Evolutionary conservation across 148 eudicot genomes (phyloP).

Genomic region (Pharnaceum exiguum): DNA sequence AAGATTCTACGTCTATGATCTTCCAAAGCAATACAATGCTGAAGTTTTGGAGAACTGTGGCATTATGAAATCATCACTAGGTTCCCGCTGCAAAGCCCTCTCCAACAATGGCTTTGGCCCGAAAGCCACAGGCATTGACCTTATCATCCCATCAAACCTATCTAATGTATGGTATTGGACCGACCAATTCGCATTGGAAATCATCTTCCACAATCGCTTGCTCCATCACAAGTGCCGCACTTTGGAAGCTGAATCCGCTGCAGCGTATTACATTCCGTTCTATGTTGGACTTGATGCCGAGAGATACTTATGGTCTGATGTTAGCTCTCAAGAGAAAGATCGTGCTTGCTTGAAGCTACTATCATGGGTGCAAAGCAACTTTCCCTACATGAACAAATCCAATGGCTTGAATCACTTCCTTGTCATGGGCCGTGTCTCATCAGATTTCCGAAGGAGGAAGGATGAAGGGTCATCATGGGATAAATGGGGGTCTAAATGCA

Average conservation of each 20-base stretch:
- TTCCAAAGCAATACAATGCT: constrained; percentile 48
- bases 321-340: constrained; percentile 23
- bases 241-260: constrained; percentile 43
- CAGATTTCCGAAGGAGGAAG: constrained; percentile 67
- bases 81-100: constrained; percentile 46
- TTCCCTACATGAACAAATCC: constrained; percentile 23
- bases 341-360: constrained; percentile 35
- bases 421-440: constrained; percentile 60
- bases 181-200: constrained; percentile 63
- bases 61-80: constrained; percentile 48
- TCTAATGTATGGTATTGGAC: constrained; percentile 58
- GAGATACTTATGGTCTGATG: constrained; percentile 40
- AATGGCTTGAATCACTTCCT: constrained; percentile 66
- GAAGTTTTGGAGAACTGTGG: constrained; percentile 49
- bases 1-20: constrained; percentile 56
- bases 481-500: constrained; percentile 63
- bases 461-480: too few species aligned
- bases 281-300: constrained; percentile 73
- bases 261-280: constrained; percentile 76
- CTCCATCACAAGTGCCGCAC: constrained; percentile 52
- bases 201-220: constrained; percentile 59
- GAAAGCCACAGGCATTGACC: constrained; percentile 21
- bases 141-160: constrained; percentile 32
- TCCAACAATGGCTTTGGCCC: constrained; percentile 65
- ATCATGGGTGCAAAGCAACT: too few species aligned